Percentiles rank a stretch among this genome's conserved stretches.
phyloP scores from a whole-genome alignment of 768 basidiomycete species.

The Coprinopsis sp. region DNA sequence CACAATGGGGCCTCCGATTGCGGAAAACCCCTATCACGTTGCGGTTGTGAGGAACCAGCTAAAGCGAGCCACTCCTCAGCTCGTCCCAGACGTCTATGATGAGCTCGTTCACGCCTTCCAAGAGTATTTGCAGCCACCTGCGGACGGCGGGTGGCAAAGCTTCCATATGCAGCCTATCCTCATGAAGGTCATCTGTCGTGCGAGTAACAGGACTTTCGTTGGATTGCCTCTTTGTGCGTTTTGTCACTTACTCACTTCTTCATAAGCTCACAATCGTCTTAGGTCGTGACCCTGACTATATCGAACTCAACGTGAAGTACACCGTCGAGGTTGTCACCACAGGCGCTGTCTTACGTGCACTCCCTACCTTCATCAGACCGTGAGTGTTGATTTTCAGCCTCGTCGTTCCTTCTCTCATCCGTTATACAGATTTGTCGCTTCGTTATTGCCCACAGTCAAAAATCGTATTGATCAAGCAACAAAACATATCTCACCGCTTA shows the following conservation, averaged over 20 bases:
- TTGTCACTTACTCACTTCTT: background rate
- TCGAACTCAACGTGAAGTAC: constrained; percentile 24
- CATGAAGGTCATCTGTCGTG: constrained; percentile 33
- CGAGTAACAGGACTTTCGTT: constrained; percentile 38
- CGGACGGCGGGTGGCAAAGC: background rate
- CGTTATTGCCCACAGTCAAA: constrained; percentile 12
- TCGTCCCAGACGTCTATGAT: constrained; percentile 9
- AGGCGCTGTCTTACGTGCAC: constrained; percentile 25
- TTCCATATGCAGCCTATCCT: constrained; percentile 23
- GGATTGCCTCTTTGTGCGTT: constrained; percentile 12
- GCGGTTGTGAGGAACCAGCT: constrained; percentile 16
- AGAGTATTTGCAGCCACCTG: constrained; percentile 1
- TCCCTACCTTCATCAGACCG: constrained; percentile 38
- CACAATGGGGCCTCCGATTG: constrained; percentile 12
- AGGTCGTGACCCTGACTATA: constrained; percentile 35
- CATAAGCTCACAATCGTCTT: background rate
- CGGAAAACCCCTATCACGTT: constrained; percentile 16
- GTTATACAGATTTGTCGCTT: constrained; percentile 9
- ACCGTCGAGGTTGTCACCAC: constrained; percentile 28
- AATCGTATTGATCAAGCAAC: constrained; percentile 9
- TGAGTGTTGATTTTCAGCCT: constrained; percentile 16
- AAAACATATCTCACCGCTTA: constrained; percentile 12
- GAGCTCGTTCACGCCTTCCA: background rate
- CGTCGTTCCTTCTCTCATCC: background rate
- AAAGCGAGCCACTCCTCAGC: constrained; percentile 7